Evolutionary conservation across 768 basidiomycete genomes (phyloP), one percentile per base, ranked within the genome.

Genomic region (Xerocomus potaroensis): DNA sequence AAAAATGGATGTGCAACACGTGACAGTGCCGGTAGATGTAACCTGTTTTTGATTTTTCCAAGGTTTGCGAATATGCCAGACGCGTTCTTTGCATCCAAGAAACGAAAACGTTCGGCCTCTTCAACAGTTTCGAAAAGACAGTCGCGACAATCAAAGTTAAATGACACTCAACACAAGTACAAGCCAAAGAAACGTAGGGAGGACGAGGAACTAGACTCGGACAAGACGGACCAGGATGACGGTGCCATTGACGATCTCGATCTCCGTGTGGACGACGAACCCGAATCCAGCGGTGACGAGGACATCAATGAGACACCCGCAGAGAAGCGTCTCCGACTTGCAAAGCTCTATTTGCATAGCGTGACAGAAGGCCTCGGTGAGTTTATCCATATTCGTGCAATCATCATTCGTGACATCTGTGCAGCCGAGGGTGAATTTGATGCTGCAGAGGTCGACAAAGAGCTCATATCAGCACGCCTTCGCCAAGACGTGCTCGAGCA

Each of bases 361-460:
- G 82, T 98, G 12, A 89, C 89, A 65, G 80, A 84, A 49, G 80
- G 77, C 30, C 66, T 94, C 23, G 73, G 84, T 80, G 56, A 65
- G 80, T 72, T 43, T 41, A 16, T 31, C 41, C 23, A 4, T 43
- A 27, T 33, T 3, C 39, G 8, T 43, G 32, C 47, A 24, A 12
- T 21, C 16, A 8, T 6, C 8, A 3, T 41, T 60, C 31, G 49
- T 47, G 26, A 11, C 29, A 8, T 27, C 26, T 38, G 9, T 22
- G 19, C 22, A 57, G 91, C 83, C 48, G 93, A 93, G 21, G 90
- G 87, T 27, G 92, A 92, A 51, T 93, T 83, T 53, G 95, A 99
- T 63, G 96, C 96, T 5, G 93, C 90, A 1, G 94, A 97, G 56
- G 83, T 98, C 22, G 96, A 99, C 73, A 80, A 81, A 57, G 95